Evolutionary conservation across 495 filamentous ascomycete species (phyloP).

Genomic region (Hypoxylon rickii): DNA sequence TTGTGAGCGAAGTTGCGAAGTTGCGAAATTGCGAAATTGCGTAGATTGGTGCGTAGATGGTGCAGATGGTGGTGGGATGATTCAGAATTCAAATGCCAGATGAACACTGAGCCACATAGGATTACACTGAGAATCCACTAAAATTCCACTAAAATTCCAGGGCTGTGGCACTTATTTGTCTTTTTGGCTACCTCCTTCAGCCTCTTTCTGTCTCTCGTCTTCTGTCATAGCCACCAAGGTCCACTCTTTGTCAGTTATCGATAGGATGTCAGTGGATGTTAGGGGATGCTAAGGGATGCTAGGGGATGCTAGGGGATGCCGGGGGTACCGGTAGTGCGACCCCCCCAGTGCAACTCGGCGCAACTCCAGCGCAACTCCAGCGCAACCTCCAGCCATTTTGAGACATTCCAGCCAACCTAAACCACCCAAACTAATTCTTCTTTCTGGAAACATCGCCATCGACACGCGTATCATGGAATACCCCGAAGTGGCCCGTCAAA

Average conservation of each 20-base stretch:
- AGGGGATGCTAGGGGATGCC: constrained; percentile 26
- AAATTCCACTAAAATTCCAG: background rate
- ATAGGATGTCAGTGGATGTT: background rate
- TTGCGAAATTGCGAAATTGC: background rate
- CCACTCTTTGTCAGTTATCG: constrained; percentile 8
- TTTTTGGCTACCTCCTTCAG: constrained; percentile 19
- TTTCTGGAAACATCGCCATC: constrained; percentile 20
- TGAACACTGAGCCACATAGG: constrained; percentile 8
- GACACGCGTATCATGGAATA: constrained; percentile 33
- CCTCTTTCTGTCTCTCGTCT: constrained; percentile 3
- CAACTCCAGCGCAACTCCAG: background rate
- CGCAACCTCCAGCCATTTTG: constrained; percentile 17
- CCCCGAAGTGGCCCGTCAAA: constrained; percentile 32
- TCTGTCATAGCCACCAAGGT: background rate
- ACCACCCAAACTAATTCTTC: constrained; percentile 2
- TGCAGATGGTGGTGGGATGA: no score
- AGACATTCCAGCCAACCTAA: constrained; percentile 24
- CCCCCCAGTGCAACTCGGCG: background rate
- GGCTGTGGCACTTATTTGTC: constrained; percentile 9
- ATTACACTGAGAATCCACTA: background rate
- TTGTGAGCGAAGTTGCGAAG: no score
- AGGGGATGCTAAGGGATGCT: background rate
- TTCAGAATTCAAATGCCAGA: background rate
- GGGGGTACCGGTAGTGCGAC: constrained; percentile 16
- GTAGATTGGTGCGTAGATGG: background rate